phyloP scores from a whole-genome alignment of 2,329 filamentous ascomycete genomes.

The Orbilia oligospora region DNA sequence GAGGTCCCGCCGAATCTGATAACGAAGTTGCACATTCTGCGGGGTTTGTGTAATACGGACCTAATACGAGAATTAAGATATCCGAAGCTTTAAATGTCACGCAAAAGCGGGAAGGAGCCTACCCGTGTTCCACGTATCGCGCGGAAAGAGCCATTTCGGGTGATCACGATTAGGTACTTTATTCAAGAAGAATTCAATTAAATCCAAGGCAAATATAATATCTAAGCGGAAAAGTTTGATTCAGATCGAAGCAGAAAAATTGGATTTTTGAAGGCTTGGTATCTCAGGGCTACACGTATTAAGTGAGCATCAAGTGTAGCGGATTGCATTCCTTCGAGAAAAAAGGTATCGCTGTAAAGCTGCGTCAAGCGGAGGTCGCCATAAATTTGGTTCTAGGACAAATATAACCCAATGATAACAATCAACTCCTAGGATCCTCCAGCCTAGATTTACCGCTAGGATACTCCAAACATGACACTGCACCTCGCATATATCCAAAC shows the following conservation, averaged over 20 bases:
- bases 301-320: neutral
- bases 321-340: neutral
- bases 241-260: no score
- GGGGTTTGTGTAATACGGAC: neutral
- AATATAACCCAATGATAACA: no score
- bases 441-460: no score
- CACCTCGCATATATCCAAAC: no score
- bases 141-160: neutral
- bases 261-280: no score
- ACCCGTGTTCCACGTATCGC: constrained; percentile 5
- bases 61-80: constrained; percentile 6
- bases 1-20: neutral
- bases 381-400: no score
- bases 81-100: constrained; percentile 20
- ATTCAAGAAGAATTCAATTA: neutral
- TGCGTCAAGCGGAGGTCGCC: neutral
- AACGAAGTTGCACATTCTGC: neutral
- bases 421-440: no score
- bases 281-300: no score
- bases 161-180: neutral
- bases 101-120: constrained; percentile 5
- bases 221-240: no score
- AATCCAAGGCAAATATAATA: no score
- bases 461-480: no score
- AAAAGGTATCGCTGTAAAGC: neutral